These are phyloP conservation scores for Neltuma alba DNA, from an alignment of 306 rosid genomes.

Conservation along the genomic window DNA sequence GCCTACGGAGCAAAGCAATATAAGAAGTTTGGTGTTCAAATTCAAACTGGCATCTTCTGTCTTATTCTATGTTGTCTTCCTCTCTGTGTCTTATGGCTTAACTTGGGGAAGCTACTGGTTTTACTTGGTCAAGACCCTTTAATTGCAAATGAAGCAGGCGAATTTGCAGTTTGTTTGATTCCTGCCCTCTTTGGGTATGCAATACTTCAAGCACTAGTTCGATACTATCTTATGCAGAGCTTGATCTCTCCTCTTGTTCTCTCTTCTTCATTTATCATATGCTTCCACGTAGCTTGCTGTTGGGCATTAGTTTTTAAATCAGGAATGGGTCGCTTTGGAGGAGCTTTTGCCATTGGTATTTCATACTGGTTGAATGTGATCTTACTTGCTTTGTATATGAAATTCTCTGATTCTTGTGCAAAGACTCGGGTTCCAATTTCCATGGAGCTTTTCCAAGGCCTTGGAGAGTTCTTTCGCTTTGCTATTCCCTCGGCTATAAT, in stretches of 20 bases:
- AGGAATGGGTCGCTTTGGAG: slow-evolving; percentile 65
- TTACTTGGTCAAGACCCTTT: slow-evolving; percentile 81
- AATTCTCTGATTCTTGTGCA: slow-evolving; percentile 48
- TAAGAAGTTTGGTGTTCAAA: slow-evolving; percentile 51
- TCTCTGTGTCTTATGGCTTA: slow-evolving; percentile 62
- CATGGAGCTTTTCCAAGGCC: slow-evolving; percentile 54
- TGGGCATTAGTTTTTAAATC: slow-evolving; percentile 73
- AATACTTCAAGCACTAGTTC: slow-evolving; percentile 60
- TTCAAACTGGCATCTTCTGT: slow-evolving; percentile 45
- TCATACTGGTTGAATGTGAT: slow-evolving; percentile 83
- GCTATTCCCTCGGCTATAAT: slow-evolving; percentile 82
- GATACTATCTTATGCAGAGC: slow-evolving; percentile 71
- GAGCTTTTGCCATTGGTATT: slow-evolving; percentile 68
- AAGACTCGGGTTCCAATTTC: slow-evolving; percentile 53
- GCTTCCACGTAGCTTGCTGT: slow-evolving; percentile 66
- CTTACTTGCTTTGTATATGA: slow-evolving; percentile 59
- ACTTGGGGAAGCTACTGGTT: slow-evolving; percentile 53
- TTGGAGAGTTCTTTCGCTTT: slow-evolving; percentile 57
- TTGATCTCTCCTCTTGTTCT: slow-evolving; percentile 61
- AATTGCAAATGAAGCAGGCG: slow-evolving; percentile 73
- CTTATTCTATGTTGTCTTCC: slow-evolving; percentile 48
- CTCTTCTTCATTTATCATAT: slow-evolving; percentile 50
- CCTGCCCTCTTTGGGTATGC: no score
- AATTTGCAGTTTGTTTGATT: slow-evolving; percentile 56
- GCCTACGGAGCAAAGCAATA: slow-evolving; percentile 71